These are phyloP conservation scores for Hericium coralloides DNA, from an alignment of 768 basidiomycete species.

Conservation along the genomic window DNA sequence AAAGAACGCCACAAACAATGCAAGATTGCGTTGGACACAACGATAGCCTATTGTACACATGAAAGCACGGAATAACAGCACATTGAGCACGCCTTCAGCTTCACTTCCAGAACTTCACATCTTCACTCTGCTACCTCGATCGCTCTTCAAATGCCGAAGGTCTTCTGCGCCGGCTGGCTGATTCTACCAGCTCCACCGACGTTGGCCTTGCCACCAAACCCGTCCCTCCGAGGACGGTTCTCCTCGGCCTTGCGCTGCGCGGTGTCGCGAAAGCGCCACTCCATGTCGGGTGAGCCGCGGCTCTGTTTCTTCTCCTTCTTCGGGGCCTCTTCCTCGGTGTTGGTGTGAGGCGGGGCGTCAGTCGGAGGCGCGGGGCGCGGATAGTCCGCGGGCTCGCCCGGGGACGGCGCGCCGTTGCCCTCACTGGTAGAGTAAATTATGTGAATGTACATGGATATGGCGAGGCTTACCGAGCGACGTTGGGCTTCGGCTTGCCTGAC, in stretches of 20 bases:
- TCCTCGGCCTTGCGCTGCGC: conserved; percentile 10
- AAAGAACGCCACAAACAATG: not conserved
- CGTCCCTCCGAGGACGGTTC: conserved; percentile 11
- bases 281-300: conserved; percentile 9
- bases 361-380: conserved; percentile 11
- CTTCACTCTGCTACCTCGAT: not conserved
- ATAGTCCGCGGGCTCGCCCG: conserved; percentile 13
- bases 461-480: not conserved
- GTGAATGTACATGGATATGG: not conserved
- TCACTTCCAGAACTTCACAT: not conserved
- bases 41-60: not conserved
- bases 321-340: conserved; percentile 7
- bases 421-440: conserved; percentile 1
- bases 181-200: conserved; percentile 41
- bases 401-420: conserved; percentile 1
- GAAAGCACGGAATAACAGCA: conserved; percentile 1
- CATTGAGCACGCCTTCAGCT: not conserved
- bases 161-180: conserved; percentile 47
- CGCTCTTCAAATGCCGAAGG: conserved; percentile 13
- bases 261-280: conserved; percentile 12
- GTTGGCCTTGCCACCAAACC: conserved; percentile 16
- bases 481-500: conserved; percentile 2
- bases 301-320: conserved; percentile 9
- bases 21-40: not conserved
- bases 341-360: conserved; percentile 4